Evolutionary conservation across 768 basidiomycete genomes (phyloP), one percentile per base, ranked within the genome.

Genomic region (Rhodotorula graminis): DNA sequence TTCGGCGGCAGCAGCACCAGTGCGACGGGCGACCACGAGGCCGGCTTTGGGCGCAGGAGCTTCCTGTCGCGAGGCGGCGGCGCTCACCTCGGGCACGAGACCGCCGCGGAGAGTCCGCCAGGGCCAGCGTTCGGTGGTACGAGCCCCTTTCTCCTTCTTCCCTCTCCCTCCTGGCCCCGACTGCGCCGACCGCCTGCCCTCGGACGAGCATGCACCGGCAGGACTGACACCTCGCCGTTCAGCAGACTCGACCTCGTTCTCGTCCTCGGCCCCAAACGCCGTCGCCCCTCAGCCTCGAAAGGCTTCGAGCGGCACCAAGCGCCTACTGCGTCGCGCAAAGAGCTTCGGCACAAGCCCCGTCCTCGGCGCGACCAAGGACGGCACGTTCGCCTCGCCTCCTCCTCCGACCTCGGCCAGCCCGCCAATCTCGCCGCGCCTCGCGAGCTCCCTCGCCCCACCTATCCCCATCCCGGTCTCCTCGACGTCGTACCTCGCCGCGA

Each of bases 281-380:
- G 61, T 31, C n/a, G 3, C 53, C 18, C 21, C n/a, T 11, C 8
- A 25, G 1, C n/a, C 63, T 3, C 65, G 58, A 50, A 74, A 74
- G 49, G n/a, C 62, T 15, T 67, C 60, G n/a, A 61, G 61, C 55
- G 64, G 61, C 12, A 37, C 72, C 7, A 61, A 58, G 27, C 58
- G 64, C 14, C 61, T 73, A 56, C 55, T 74, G 14, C 56, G 73
- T 2, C 65, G 73, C 9, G 73, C 73, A 25, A 74, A 61, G 53
- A 67, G 65, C 50, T 74, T 74, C 33, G 73, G 73, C 0, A 67
- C 65, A 33, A 67, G 58, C 40, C 69, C 65, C 0, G 29, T 70
- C 11, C 61, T 74, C 12, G 64, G 64, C 25, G 18, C 31, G 1
- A 16, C 61, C 0, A 55, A 50, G 25, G 55, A 31, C 12, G 29